phyloP scores from a whole-genome alignment of 176 grass and related monocot species.

The Eleusine coracana region DNA sequence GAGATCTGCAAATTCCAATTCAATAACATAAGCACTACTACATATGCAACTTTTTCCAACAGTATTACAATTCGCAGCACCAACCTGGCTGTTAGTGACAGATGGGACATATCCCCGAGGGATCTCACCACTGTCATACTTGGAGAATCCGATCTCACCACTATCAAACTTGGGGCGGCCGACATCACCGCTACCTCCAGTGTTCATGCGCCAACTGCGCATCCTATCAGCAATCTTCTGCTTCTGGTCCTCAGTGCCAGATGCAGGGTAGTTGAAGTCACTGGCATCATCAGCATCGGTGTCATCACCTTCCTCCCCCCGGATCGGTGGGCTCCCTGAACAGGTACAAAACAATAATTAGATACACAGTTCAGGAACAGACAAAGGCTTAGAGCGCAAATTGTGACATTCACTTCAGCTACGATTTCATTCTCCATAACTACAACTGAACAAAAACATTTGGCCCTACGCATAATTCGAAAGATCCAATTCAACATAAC shows the following conservation, averaged over 20 bases:
- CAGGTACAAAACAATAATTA: background rate
- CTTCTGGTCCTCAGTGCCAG: constrained; percentile 83
- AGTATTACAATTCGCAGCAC: background rate
- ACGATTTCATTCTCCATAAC: background rate
- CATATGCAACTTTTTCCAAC: background rate
- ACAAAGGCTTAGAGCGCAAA: background rate
- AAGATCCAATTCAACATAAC: constrained; percentile 27
- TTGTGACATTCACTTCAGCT: background rate
- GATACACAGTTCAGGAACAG: constrained; percentile 15
- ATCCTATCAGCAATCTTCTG: constrained; percentile 94
- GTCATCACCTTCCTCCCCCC: constrained; percentile 82
- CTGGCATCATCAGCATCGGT: constrained; percentile 90
- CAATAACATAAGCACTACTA: constrained; percentile 14
- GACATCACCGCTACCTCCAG: constrained; percentile 61
- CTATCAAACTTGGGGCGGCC: constrained; percentile 93
- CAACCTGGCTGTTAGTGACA: constrained; percentile 90
- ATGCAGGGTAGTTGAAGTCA: constrained; percentile 88
- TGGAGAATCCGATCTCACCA: constrained; percentile 60
- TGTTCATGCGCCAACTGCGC: constrained; percentile 82
- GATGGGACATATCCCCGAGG: constrained; percentile 84
- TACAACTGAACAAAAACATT: constrained; percentile 24
- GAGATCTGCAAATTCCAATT: constrained; percentile 71
- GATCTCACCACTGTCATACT: constrained; percentile 84
- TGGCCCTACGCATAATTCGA: background rate
- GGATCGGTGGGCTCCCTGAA: constrained; percentile 82